A percentile compares a stretch with the other conserved stretches of the same genome.
phyloP scores from a whole-genome alignment of 2,329 filamentous ascomycete genomes.

The Clarireedia monteithiana region DNA sequence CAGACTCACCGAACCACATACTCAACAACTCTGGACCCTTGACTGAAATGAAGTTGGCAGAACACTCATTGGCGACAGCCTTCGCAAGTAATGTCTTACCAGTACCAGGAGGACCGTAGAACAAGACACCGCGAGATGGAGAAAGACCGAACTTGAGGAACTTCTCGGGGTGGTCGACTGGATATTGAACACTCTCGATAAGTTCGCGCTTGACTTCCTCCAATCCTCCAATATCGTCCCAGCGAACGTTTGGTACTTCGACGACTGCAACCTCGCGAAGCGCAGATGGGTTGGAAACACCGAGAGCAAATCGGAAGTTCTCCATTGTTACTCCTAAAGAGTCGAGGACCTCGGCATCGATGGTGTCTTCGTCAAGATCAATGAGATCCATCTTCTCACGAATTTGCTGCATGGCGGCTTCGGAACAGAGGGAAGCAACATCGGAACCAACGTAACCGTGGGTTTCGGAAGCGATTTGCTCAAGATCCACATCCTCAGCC shows the following conservation, averaged over 20 bases:
- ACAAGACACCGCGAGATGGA: conserved; percentile 94
- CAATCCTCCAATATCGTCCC: conserved; percentile 99
- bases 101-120: conserved; percentile 98
- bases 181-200: conserved; percentile 97
- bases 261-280: conserved; percentile 98
- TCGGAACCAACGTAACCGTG: conserved; percentile 99
- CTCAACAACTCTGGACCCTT: conserved; percentile 97
- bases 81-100: conserved; percentile 99
- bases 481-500: conserved; percentile 89
- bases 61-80: conserved; percentile 97
- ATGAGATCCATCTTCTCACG: conserved; percentile 99
- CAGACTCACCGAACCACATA: conserved; percentile 99
- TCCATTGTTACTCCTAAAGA: conserved; percentile 99
- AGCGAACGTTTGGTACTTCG: conserved; percentile 97
- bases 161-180: conserved; percentile 97
- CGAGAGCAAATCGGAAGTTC: conserved; percentile 98
- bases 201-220: conserved; percentile 99
- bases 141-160: conserved; percentile 99
- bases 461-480: conserved; percentile 93
- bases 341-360: conserved; percentile 96
- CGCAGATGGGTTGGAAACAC: conserved; percentile 96
- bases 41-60: conserved; percentile 99
- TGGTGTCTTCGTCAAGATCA: conserved; percentile 96
- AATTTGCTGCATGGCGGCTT: conserved; percentile 99
- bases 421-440: conserved; percentile 95